Percentiles rank a stretch among this genome's conserved stretches.
Conservation (phyloP, 208 protist genomes). For the Crithidia sp. region DNA sequence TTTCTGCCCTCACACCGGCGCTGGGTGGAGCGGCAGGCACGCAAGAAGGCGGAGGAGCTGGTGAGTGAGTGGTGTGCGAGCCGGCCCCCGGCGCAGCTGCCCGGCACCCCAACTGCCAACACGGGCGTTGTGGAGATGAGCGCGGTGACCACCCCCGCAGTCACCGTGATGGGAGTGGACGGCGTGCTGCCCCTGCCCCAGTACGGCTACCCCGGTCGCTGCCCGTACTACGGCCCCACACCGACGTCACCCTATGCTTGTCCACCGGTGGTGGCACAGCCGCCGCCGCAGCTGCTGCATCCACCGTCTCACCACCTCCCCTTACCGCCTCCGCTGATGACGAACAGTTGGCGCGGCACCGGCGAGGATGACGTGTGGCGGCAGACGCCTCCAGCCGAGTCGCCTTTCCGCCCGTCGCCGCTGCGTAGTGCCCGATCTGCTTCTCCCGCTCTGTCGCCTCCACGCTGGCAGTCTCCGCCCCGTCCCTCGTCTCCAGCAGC, state of each 20-base stretch:
- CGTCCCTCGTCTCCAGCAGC: not conserved
- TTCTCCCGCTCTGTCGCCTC: not conserved
- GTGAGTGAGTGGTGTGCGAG: not conserved
- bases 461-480: not conserved
- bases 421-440: not conserved
- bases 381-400: no score
- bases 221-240: not conserved
- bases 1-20: conserved; percentile 47
- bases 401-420: no score
- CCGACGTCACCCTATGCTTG: no score
- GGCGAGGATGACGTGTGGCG: no score
- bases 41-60: conserved; percentile 11
- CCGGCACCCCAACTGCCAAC: not conserved
- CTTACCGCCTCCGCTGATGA: no score
- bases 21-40: conserved; percentile 23
- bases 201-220: not conserved
- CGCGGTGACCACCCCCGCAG: not conserved
- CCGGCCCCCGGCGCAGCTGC: conserved; percentile 6
- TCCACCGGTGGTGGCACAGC: no score
- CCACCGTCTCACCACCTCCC: no score
- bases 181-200: no score
- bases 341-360: no score
- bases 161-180: not conserved
- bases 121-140: conserved; percentile 5
- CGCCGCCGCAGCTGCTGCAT: no score